Percentiles rank a stretch among this genome's conserved stretches.
These are phyloP conservation scores for Kluyveromyces sp. DNA, from an alignment of 1,139 yeast genomes.

Conservation along the genomic window DNA sequence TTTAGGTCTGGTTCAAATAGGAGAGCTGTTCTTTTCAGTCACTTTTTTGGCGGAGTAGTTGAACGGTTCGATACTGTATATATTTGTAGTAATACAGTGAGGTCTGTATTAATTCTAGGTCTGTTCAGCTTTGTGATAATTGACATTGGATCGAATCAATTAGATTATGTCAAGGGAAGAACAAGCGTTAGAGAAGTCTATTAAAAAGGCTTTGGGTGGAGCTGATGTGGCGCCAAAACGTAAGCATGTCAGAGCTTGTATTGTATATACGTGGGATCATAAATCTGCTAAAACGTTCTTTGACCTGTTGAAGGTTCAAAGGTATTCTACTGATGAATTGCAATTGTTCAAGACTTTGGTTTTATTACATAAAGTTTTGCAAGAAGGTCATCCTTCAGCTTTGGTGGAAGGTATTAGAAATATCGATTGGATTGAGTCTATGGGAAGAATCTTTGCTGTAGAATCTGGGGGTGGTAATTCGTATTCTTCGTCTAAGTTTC, in stretches of 20 bases:
- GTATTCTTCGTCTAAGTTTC: not conserved
- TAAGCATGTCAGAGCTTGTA: constrained; percentile 90
- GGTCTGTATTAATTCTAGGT: too few relatives aligned
- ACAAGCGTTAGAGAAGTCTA: constrained; percentile 55
- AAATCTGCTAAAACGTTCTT: constrained; percentile 80
- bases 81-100: too few relatives aligned
- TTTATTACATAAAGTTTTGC: constrained; percentile 84
- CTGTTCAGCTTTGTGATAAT: too few relatives aligned
- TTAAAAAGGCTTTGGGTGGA: constrained; percentile 77
- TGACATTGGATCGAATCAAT: not conserved
- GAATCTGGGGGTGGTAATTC: constrained; percentile 14
- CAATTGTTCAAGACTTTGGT: constrained; percentile 86
- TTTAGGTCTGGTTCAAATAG: too few relatives aligned
- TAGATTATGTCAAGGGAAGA: constrained; percentile 31
- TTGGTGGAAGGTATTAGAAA: constrained; percentile 77
- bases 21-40: too few relatives aligned
- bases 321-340: constrained; percentile 73
- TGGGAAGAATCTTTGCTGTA: constrained; percentile 36
- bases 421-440: constrained; percentile 49
- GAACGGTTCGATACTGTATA: too few relatives aligned
- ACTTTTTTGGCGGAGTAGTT: too few relatives aligned
- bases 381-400: constrained; percentile 89
- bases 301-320: constrained; percentile 75
- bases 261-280: constrained; percentile 95
- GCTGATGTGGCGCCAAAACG: constrained; percentile 94